These are phyloP conservation scores for Emericellopsis cladophorae DNA, from an alignment of 2,329 filamentous ascomycete genomes.

Conservation along the genomic window DNA sequence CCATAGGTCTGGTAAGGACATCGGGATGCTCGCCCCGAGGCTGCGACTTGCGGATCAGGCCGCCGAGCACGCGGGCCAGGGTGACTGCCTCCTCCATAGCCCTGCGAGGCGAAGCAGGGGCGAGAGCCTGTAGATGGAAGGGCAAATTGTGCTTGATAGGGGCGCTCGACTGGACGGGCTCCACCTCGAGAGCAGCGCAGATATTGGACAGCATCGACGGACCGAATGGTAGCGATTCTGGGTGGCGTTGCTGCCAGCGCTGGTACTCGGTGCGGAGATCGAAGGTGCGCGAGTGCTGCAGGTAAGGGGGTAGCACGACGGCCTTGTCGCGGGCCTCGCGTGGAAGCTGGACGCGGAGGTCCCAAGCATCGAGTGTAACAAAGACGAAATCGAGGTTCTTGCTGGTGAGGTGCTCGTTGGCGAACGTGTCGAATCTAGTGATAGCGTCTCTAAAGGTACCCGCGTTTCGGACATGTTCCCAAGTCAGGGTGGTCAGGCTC, in stretches of 20 bases:
- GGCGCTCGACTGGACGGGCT: constrained; percentile 92
- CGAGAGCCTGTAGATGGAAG: constrained; percentile 92
- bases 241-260: constrained; percentile 96
- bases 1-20: constrained; percentile 89
- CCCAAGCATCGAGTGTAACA: constrained; percentile 96
- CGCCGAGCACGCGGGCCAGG: constrained; percentile 79
- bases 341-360: constrained; percentile 91
- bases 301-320: constrained; percentile 88
- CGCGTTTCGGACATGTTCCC: constrained; percentile 97
- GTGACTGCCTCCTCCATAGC: constrained; percentile 98
- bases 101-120: constrained; percentile 85
- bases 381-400: constrained; percentile 97
- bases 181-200: constrained; percentile 93
- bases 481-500: constrained; percentile 92
- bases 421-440: constrained; percentile 87
- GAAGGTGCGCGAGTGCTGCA: constrained; percentile 95
- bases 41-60: constrained; percentile 91
- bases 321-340: constrained; percentile 97
- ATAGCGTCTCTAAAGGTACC: constrained; percentile 96
- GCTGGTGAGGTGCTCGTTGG: constrained; percentile 76
- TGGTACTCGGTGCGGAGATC: constrained; percentile 96
- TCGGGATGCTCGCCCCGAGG: constrained; percentile 88
- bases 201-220: constrained; percentile 95
- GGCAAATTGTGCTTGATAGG: constrained; percentile 98
- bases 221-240: constrained; percentile 91